Evolutionary conservation across 148 eudicot genomes (phyloP).

Genomic region (Fagopyrum homotropicum): DNA sequence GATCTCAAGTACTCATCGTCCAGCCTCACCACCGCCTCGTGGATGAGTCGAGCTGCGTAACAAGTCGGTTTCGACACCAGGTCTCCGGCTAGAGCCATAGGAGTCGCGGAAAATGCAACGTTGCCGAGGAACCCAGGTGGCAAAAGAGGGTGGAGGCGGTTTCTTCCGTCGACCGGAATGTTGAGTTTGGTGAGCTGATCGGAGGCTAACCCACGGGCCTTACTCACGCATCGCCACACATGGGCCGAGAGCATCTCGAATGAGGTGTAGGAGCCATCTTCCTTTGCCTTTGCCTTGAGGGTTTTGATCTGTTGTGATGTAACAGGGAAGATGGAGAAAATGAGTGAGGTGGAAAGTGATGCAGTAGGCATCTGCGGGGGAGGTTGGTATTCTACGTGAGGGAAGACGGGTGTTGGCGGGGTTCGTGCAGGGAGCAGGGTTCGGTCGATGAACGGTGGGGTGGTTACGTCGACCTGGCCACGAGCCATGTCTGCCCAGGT

Average conservation of each 20-base stretch:
- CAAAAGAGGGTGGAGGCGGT: conserved; percentile 7
- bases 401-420: conserved; percentile 23
- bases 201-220: conserved; percentile 3
- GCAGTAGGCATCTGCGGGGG: not conserved
- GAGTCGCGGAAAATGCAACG: conserved; percentile 8
- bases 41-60: conserved; percentile 15
- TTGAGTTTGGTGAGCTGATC: conserved; percentile 17
- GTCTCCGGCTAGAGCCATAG: conserved; percentile 17
- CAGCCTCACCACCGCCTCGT: conserved; percentile 15
- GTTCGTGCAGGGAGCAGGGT: conserved; percentile 14
- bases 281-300: conserved; percentile 3
- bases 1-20: conserved; percentile 21
- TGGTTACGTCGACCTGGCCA: conserved; percentile 12
- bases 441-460: conserved; percentile 19
- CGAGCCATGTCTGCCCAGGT: conserved; percentile 21
- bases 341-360: not conserved
- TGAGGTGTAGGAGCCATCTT: conserved; percentile 9
- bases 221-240: not conserved
- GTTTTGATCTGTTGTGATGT: not conserved
- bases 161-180: conserved; percentile 18
- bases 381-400: conserved; percentile 24
- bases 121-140: conserved; percentile 22
- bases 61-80: conserved; percentile 11
- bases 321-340: conserved; percentile 5
- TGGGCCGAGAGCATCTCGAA: conserved; percentile 11